These are phyloP conservation scores for Neohortaea acidophila DNA, from an alignment of 495 filamentous ascomycete genomes.

Conservation along the genomic window DNA sequence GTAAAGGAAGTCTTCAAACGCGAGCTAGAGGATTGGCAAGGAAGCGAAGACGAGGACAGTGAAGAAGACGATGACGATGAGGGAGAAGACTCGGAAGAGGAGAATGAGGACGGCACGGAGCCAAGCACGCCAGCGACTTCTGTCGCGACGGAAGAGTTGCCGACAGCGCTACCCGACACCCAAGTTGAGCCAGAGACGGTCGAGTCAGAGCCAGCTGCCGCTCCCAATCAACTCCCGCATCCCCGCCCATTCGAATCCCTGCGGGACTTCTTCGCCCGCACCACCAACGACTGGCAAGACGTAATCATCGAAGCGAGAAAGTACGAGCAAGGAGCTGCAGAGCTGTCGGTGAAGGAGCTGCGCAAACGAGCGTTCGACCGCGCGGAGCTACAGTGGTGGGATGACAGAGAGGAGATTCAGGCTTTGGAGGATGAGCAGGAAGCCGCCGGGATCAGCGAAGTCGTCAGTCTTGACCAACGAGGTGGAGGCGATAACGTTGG, in stretches of 20 bases:
- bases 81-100: slow-evolving; percentile 56
- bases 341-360: slow-evolving; percentile 71
- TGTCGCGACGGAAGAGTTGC: slow-evolving; percentile 5
- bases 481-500: slow-evolving; percentile 9
- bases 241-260: slow-evolving; percentile 81
- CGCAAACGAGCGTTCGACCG: slow-evolving; percentile 74
- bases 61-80: slow-evolving; percentile 46
- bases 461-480: slow-evolving; percentile 36
- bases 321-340: slow-evolving; percentile 41
- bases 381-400: slow-evolving; percentile 97
- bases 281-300: slow-evolving; percentile 81
- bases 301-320: slow-evolving; percentile 53
- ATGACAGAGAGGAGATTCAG: slow-evolving; percentile 86
- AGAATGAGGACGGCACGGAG: slow-evolving; percentile 36
- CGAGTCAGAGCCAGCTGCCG: slow-evolving; percentile 28
- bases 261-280: slow-evolving; percentile 81
- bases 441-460: slow-evolving; percentile 86
- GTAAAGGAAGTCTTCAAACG: slow-evolving; percentile 74
- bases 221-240: slow-evolving; percentile 46
- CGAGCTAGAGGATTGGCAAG: slow-evolving; percentile 73
- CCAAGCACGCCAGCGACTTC: slow-evolving; percentile 22
- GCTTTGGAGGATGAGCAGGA: slow-evolving; percentile 92
- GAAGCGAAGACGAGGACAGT: slow-evolving; percentile 33
- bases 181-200: slow-evolving; percentile 26
- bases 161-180: slow-evolving; percentile 10